These are phyloP conservation scores for Epichloe brachyelytri DNA, from an alignment of 2,329 filamentous ascomycete genomes.

Conservation along the genomic window DNA sequence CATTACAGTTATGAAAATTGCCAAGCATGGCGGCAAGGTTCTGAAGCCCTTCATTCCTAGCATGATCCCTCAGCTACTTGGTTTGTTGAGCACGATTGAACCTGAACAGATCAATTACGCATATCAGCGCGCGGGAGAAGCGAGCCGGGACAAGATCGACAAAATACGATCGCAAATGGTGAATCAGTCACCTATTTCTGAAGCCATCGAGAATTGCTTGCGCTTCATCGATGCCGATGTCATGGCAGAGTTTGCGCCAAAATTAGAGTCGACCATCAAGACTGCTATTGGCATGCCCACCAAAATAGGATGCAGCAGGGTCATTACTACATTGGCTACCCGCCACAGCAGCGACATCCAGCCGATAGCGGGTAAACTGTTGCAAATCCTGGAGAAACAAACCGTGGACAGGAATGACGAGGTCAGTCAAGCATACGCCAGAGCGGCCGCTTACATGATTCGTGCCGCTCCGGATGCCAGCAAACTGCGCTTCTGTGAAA, in stretches of 20 bases:
- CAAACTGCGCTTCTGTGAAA: conserved; percentile 37
- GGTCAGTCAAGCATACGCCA: conserved; percentile 79
- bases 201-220: conserved; percentile 80
- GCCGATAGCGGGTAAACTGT: conserved; percentile 61
- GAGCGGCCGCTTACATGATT: conserved; percentile 74
- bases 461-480: conserved; percentile 38
- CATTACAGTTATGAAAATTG: conserved; percentile 73
- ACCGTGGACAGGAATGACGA: conserved; percentile 88
- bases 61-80: conserved; percentile 70
- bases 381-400: conserved; percentile 67
- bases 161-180: conserved; percentile 72
- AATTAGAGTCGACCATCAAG: conserved; percentile 68
- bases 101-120: conserved; percentile 84
- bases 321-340: conserved; percentile 75
- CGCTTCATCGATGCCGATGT: conserved; percentile 67
- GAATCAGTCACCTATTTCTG: conserved; percentile 76
- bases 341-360: conserved; percentile 63
- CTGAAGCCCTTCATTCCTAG: conserved; percentile 70
- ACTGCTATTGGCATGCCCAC: conserved; percentile 81
- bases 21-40: conserved; percentile 74
- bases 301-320: conserved; percentile 79
- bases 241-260: conserved; percentile 62
- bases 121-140: conserved; percentile 77
- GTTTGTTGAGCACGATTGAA: conserved; percentile 76
- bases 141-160: conserved; percentile 82